Evolutionary conservation across 1,284 basidiomycete species (phyloP).

Genomic region (Marasmius sp.): DNA sequence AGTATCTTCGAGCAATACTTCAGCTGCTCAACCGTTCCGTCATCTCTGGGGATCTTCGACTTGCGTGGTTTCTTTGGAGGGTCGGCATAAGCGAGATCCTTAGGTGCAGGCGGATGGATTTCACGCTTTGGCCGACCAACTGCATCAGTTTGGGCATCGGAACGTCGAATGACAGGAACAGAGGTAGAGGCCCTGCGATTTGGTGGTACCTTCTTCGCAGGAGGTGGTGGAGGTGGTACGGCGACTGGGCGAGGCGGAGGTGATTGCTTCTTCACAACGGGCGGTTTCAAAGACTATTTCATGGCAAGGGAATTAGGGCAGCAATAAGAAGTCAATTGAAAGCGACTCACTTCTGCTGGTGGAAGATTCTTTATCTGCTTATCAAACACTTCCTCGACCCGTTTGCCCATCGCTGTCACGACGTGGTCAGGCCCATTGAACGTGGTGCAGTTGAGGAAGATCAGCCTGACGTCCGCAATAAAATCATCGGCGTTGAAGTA

Average conservation of each 20-base stretch:
- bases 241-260: constrained; percentile 42
- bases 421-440: constrained; percentile 94
- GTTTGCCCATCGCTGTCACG: constrained; percentile 78
- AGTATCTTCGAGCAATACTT: constrained; percentile 81
- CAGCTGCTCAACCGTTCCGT: constrained; percentile 82
- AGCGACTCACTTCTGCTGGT: constrained; percentile 65
- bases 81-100: constrained; percentile 86
- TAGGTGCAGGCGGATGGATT: constrained; percentile 92
- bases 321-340: constrained; percentile 13
- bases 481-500: constrained; percentile 80
- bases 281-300: constrained; percentile 43
- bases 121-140: constrained; percentile 91
- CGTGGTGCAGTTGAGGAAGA: constrained; percentile 86
- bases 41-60: constrained; percentile 61
- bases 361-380: constrained; percentile 86
- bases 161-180: constrained; percentile 78
- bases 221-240: constrained; percentile 36
- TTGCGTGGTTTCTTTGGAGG: constrained; percentile 69
- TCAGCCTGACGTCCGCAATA: constrained; percentile 77
- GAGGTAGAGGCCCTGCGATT: constrained; percentile 71
- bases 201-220: constrained; percentile 47
- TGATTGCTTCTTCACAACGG: constrained; percentile 50
- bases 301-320: constrained; percentile 20
- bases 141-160: constrained; percentile 54
- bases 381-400: constrained; percentile 85